Evolutionary conservation across 441 rosid genomes (phyloP).

Genomic region (Dalechampia spathulata): DNA sequence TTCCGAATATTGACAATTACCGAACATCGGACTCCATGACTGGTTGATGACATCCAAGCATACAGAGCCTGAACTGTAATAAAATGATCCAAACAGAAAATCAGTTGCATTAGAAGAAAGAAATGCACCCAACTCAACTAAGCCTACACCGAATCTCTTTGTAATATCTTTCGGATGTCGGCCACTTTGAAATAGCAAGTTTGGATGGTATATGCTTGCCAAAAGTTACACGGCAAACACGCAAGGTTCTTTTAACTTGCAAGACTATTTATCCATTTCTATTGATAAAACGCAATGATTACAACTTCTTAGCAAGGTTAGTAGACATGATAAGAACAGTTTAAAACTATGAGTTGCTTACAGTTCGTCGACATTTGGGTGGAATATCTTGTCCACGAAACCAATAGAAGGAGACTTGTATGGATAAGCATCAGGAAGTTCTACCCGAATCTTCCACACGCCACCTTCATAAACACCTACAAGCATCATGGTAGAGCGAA

Average conservation of each 20-base stretch:
- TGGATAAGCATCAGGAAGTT: slow-evolving; percentile 79
- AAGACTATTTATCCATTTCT: background rate
- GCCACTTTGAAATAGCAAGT: too few species aligned
- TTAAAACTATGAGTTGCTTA: slow-evolving; percentile 29
- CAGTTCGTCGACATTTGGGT: slow-evolving; percentile 79
- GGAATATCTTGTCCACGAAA: slow-evolving; percentile 67
- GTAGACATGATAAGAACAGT: background rate
- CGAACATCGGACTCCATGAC: slow-evolving; percentile 86
- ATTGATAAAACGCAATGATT: background rate
- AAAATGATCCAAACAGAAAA: slow-evolving; percentile 1
- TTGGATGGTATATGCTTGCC: too few species aligned
- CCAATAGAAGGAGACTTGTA: slow-evolving; percentile 74
- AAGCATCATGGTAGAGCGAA: slow-evolving; percentile 21
- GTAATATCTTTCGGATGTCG: too few species aligned
- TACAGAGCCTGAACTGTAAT: slow-evolving; percentile 63
- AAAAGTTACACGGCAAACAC: too few species aligned
- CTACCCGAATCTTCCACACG: slow-evolving; percentile 66
- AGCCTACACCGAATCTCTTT: too few species aligned
- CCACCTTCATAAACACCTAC: slow-evolving; percentile 70
- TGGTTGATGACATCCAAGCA: slow-evolving; percentile 81
- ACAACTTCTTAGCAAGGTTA: background rate
- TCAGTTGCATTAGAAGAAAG: background rate
- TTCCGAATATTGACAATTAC: slow-evolving; percentile 26
- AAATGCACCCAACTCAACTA: too few species aligned
- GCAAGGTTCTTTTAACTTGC: too few species aligned